A percentile compares a stretch with the other conserved stretches of the same genome.
Conservation (phyloP, 192 early-diverging fungal species). For the Umbelopsis sp. region DNA sequence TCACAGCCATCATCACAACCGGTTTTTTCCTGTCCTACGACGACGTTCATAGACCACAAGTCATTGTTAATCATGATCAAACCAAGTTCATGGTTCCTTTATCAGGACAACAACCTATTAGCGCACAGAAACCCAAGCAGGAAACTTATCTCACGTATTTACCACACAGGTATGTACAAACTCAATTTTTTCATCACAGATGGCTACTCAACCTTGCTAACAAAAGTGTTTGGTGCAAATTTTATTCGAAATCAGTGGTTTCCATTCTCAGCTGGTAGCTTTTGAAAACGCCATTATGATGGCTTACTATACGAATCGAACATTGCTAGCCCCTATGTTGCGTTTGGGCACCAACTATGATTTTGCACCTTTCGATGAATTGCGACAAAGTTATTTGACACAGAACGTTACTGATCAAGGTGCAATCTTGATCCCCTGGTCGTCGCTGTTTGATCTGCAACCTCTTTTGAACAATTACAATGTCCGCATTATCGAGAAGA, state of each 20-base stretch:
- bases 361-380: conserved; percentile 23
- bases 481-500: conserved; percentile 26
- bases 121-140: background rate
- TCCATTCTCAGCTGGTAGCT: conserved; percentile 29
- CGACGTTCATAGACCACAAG: too few relatives aligned
- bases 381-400: conserved; percentile 9
- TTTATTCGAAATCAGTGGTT: conserved; percentile 23
- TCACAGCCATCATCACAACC: background rate
- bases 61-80: conserved; percentile 13
- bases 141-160: conserved; percentile 30
- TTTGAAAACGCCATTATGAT: conserved; percentile 33
- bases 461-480: conserved; percentile 20
- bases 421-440: conserved; percentile 35
- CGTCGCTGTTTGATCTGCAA: conserved; percentile 28
- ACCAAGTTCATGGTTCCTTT: background rate
- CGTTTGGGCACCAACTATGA: conserved; percentile 14
- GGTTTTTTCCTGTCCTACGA: conserved; percentile 6
- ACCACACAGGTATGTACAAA: conserved; percentile 25
- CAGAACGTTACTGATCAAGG: conserved; percentile 13
- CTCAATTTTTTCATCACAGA: background rate
- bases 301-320: conserved; percentile 26
- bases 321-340: conserved; percentile 22
- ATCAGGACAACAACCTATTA: background rate
- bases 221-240: background rate
- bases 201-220: background rate